phyloP scores from a whole-genome alignment of 2,329 filamentous ascomycete genomes.

The Aspergillus phoenicis region DNA sequence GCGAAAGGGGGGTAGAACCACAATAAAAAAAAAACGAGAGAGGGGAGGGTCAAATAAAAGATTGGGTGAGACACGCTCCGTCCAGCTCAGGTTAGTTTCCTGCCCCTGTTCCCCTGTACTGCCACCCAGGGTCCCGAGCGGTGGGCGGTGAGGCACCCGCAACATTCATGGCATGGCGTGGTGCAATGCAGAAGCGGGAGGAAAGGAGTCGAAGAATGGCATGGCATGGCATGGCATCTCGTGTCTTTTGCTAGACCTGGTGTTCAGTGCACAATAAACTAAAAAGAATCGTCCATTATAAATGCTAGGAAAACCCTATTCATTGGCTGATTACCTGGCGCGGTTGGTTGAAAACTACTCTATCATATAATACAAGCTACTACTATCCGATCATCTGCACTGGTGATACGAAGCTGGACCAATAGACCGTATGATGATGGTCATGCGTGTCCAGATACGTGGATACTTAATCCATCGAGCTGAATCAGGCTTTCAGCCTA shows the following conservation, averaged over 20 bases:
- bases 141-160: slow-evolving; percentile 16
- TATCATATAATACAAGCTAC: slow-evolving; percentile 3
- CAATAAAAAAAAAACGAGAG: slow-evolving; percentile 7
- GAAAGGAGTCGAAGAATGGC: background rate
- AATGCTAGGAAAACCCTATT: background rate
- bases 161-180: background rate
- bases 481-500: slow-evolving; percentile 66
- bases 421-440: background rate
- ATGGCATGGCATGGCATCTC: background rate
- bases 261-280: background rate
- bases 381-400: slow-evolving; percentile 19
- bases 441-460: background rate
- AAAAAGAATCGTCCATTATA: background rate
- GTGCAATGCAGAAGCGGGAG: background rate
- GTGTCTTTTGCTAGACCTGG: too few relatives aligned
- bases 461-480: background rate
- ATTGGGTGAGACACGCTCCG: slow-evolving; percentile 4
- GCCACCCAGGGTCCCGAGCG: slow-evolving; percentile 21
- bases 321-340: background rate
- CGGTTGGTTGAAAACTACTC: background rate
- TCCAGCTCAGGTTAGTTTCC: slow-evolving; percentile 15
- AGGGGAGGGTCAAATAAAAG: slow-evolving; percentile 11
- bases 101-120: slow-evolving; percentile 12
- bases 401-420: background rate
- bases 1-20: slow-evolving; percentile 11